phyloP scores from a whole-genome alignment of 768 basidiomycete species.

The Lepiota brunneoincarnata region DNA sequence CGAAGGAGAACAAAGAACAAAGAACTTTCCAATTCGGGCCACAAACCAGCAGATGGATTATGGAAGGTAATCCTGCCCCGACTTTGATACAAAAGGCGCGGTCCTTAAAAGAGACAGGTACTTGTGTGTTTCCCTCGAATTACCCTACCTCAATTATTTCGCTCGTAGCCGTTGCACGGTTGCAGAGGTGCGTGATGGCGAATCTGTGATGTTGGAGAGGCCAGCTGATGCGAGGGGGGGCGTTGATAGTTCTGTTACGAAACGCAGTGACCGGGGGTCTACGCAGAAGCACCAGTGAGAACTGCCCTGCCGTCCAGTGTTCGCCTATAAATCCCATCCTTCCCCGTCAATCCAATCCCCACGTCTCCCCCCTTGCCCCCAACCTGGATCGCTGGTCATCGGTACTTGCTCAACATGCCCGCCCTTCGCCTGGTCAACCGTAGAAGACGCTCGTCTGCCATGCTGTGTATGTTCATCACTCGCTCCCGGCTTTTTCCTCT shows the following conservation, averaged over 20 bases:
- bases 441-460: slow-evolving; percentile 11
- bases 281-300: not conserved
- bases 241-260: slow-evolving; percentile 4
- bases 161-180: slow-evolving; percentile 1
- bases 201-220: not conserved
- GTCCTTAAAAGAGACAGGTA: slow-evolving; percentile 7
- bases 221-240: not conserved
- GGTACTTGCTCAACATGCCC: slow-evolving; percentile 4
- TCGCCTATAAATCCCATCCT: slow-evolving; percentile 1
- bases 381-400: not conserved
- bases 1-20: slow-evolving; percentile 7
- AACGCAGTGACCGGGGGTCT: slow-evolving; percentile 8
- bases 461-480: not conserved
- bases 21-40: slow-evolving; percentile 5
- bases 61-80: not conserved
- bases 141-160: not conserved
- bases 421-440: slow-evolving; percentile 3
- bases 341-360: not conserved
- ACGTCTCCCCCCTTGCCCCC: too few species aligned
- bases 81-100: not conserved
- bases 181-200: slow-evolving; percentile 4
- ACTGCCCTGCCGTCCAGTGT: not conserved
- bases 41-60: slow-evolving; percentile 3
- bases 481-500: not conserved
- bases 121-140: not conserved